Base-by-base conservation (phyloP, 2,329 filamentous ascomycete genomes). In the Arthrinium puccinioides region DNA sequence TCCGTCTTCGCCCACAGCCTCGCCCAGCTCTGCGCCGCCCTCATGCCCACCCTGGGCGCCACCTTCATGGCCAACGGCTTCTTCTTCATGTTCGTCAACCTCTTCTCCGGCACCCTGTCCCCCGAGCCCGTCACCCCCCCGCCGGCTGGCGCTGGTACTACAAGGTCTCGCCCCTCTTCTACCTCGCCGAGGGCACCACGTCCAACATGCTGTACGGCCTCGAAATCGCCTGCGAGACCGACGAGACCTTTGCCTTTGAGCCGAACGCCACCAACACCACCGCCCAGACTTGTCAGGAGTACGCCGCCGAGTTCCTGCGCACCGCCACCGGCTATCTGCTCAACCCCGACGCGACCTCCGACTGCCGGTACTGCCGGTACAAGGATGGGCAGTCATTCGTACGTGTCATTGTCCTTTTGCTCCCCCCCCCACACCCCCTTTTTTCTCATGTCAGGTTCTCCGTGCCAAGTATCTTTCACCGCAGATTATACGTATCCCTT, bases 21-120 rank as follows among this genome's bases (percentile, higher is more conserved):
- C 84, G 87, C 83, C 16, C 85, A 88, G 55, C 89, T 83, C 84
- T 87, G 90, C 48, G 84, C 80, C 44, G 84, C 87, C 1, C 88
- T 88, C 57, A 83, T 84, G 0, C 84, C 85, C 0, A 80, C 70
- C 26, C 87, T 87, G 62, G 85, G 82, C 1, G 82, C 87, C 44
- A 87, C 89, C 46, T 78, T 81, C 19, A 65, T 87, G 6, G 84
- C 84, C 1, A 30, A 30, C 28, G 28, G 28, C 28, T 30, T 30
- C 28, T 30, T 18, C 28, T 30, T 30, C 28, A 30, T 30, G 28
- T 30, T 15, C 28, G 81, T 85, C 51, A 72, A 71, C 28, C 60
- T 85, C 20, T 87, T 88, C 69, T 87, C 87, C 63, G 85, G 85
- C 46, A 78, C 89, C 15, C 74, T 89, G 9, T 71, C 81, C 3